A percentile compares a stretch with the other conserved stretches of the same genome.
phyloP scores from a whole-genome alignment of 257 asterid species.

The Forsythia suspensa region DNA sequence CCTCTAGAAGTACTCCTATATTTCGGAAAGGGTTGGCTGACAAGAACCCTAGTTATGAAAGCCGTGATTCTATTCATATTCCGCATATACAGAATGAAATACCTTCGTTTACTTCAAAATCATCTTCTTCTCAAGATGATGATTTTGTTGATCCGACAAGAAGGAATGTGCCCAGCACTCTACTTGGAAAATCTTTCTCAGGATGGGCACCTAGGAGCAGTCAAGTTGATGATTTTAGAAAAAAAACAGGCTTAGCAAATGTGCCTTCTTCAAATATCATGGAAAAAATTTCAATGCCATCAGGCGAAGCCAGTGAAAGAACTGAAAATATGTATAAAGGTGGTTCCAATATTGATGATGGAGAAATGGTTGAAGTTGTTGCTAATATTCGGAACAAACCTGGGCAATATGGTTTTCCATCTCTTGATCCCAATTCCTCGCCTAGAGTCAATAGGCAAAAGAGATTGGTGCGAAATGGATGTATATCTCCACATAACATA shows the following conservation, averaged over 20 bases:
- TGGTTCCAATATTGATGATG: constrained; percentile 30
- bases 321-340: constrained; percentile 28
- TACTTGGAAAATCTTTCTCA: constrained; percentile 25
- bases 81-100: constrained; percentile 26
- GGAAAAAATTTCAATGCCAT: constrained; percentile 21
- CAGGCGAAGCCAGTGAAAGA: constrained; percentile 32
- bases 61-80: constrained; percentile 27
- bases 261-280: constrained; percentile 29
- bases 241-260: constrained; percentile 25
- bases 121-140: constrained; percentile 29
- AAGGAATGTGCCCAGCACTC: constrained; percentile 26
- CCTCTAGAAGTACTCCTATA: constrained; percentile 38
- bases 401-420: constrained; percentile 29
- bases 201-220: constrained; percentile 25
- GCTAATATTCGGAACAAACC: constrained; percentile 32
- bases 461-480: constrained; percentile 87
- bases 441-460: constrained; percentile 59
- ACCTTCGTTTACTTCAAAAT: constrained; percentile 19
- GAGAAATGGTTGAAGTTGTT: constrained; percentile 25
- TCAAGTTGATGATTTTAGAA: constrained; percentile 30
- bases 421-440: constrained; percentile 30
- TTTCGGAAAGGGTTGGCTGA: constrained; percentile 31
- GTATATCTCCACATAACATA: constrained; percentile 77
- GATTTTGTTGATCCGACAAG: constrained; percentile 34
- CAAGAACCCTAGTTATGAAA: constrained; percentile 35